Evolutionary conservation across 1,284 basidiomycete species (phyloP), one percentile per base, ranked within the genome.

Genomic region (Prillingera fragicola): DNA sequence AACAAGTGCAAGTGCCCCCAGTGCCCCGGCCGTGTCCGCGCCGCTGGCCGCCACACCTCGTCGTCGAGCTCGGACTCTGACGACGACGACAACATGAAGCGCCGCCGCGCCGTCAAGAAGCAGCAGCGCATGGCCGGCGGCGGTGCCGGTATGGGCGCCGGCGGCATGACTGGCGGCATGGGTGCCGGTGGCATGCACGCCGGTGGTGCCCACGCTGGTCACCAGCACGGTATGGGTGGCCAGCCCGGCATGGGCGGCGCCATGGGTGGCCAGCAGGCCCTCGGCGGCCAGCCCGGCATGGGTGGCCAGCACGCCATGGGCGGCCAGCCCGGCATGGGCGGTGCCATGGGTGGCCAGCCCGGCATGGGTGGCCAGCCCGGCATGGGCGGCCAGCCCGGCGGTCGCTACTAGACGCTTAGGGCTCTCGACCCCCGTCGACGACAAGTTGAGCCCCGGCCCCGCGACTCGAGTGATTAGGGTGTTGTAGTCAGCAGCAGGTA

Each of bases 1-100:
- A 27, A 26, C 50, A 52, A 52, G 50, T 52, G 50, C 50, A 52
- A 52, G 50, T 52, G 50, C 45, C 42, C 42, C 39, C 38, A 39
- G 38, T 52, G 50, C 40, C 12, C 18, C 14, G 50, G 50, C 23
- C 38, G 37, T 10, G 50, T 38, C 19, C 47, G 47, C 33, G 23
- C 15, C 10, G n/a, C 15, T 8, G 50, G 45, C 13, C 33, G 25
- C 21, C 36, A 48, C 38, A 32, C 45, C 33, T 15, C 14, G 15
- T 49, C 48, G 22, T 44, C 42, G 26, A 45, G 42, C 23, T 29
- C 29, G 22, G 39, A 39, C 12, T 38, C 40, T 38, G 26, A 23
- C n/a, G 34, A 28, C 13, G 50, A 52, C 36, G 33, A 42, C 42
- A 43, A 43, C 10, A 14, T 10, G 19, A 42, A 45, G 36, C 29